Base-by-base conservation (phyloP, 352 stramenopile species). In the Phytophthora macrochlamydospora region DNA sequence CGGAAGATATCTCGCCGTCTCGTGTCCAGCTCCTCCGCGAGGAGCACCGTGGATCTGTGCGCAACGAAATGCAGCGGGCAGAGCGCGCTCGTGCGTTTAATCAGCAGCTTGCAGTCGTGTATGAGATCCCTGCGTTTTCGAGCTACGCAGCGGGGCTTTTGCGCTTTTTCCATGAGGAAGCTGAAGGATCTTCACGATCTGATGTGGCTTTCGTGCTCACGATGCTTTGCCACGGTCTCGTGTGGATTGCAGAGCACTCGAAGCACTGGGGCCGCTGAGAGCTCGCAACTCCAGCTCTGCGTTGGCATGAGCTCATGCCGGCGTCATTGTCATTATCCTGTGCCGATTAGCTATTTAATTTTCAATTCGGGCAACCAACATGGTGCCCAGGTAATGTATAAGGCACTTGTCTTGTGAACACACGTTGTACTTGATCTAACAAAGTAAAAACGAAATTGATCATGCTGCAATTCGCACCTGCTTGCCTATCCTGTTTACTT, bases 191-290 rank as follows among this genome's bases (percentile, higher is more conserved):
- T 11, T 79, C 78, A 4, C 79, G 86, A 12, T 86, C 83, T 14
- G 83, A 94, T 65, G 84, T 94, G 7, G 84, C 86, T 18, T 92
- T 93, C 50, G 73, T 93, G 32, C 69, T 94, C 48, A 90, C 86
- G 29, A 73, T 94, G 67, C 75, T 94, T 3, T 94, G 86, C 59
- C 86, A 94, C 62, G 85, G 86, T 4, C 78, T 94, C 42, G 83
- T 93, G 38, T 94, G 86, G 86, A 69, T 94, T 31, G 85, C 86
- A 9, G 83, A 92, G 58, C 84, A 88, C 62, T 94, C 84, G 1
- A 92, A 89, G 65, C 69, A 65, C 12, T 80, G 84, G 66, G 69
- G 65, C 45, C 59, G 56, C 18, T 79, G 52, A 67, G 45, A 24
- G 56, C 33, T 4, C 24, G 31, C n/a, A 58, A 37, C 28, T 18